phyloP scores from a whole-genome alignment of 2,329 filamentous ascomycete species.

The Pseudogymnoascus sp. region DNA sequence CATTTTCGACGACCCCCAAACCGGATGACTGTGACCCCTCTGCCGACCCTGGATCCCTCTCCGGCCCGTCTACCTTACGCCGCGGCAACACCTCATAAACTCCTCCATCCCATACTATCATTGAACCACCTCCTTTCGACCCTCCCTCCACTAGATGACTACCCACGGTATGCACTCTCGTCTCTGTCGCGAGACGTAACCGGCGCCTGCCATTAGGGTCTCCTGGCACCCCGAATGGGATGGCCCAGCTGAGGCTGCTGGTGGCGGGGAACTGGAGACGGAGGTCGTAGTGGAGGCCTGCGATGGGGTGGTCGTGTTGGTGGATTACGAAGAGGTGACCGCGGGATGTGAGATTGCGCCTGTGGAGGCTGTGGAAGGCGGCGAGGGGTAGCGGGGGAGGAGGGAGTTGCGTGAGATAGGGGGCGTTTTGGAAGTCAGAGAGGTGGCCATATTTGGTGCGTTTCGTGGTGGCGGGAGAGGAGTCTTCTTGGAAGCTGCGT shows the following conservation, averaged over 20 bases:
- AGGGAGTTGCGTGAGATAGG: neutral
- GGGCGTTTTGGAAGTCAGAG: neutral
- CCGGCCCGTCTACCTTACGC: conserved; percentile 31
- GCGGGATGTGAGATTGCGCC: neutral
- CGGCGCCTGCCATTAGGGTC: conserved; percentile 49
- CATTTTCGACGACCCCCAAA: conserved; percentile 21
- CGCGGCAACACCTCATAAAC: conserved; percentile 49
- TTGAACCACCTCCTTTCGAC: conserved; percentile 47
- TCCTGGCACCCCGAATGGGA: conserved; percentile 58
- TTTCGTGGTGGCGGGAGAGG: neutral
- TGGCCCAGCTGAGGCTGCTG: conserved; percentile 42
- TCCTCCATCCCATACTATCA: conserved; percentile 59
- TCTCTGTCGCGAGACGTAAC: conserved; percentile 57
- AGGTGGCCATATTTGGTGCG: neutral
- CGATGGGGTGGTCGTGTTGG: conserved; percentile 66
- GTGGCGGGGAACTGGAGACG: conserved; percentile 62
- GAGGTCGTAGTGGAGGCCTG: conserved; percentile 64
- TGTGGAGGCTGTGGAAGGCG: neutral
- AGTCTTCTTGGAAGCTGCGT: neutral
- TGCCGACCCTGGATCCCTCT: conserved; percentile 31
- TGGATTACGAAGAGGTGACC: conserved; percentile 62
- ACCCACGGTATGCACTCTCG: conserved; percentile 54
- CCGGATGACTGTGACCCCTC: neutral
- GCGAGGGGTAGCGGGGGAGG: neutral
- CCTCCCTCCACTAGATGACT: conserved; percentile 58